phyloP scores from a whole-genome alignment of 345 rosid species.

The Lepidium aucheri region DNA sequence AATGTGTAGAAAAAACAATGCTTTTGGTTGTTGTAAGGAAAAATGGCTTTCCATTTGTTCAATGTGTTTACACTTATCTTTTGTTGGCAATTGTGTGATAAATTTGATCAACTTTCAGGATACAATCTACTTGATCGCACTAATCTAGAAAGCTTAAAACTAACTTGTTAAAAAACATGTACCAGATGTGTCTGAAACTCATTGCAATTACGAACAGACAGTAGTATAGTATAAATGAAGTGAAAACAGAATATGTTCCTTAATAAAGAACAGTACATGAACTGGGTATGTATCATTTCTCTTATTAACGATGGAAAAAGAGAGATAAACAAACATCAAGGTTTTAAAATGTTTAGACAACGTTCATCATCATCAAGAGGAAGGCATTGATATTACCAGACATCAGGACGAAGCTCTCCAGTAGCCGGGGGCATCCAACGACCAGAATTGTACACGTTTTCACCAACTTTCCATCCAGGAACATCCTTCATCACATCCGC shows the following conservation, averaged over 20 bases:
- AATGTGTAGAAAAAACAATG: neutral
- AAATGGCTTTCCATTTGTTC: slow-evolving; percentile 35
- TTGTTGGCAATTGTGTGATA: neutral
- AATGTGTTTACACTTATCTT: neutral
- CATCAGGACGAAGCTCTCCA: slow-evolving; percentile 98
- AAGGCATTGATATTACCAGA: slow-evolving; percentile 52
- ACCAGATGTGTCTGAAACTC: neutral
- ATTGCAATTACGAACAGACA: neutral
- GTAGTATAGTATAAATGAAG: neutral
- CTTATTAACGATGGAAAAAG: slow-evolving; percentile 7
- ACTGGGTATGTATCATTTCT: slow-evolving; percentile 16
- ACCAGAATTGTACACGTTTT: slow-evolving; percentile 89
- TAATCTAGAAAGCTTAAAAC: neutral
- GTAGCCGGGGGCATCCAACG: slow-evolving; percentile 98
- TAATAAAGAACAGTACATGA: neutral
- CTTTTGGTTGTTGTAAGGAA: slow-evolving; percentile 27
- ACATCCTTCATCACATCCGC: slow-evolving; percentile 99
- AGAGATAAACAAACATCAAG: neutral
- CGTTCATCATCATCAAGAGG: slow-evolving; percentile 14
- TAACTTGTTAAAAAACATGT: neutral
- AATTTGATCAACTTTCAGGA: neutral
- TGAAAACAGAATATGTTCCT: neutral
- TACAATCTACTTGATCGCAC: neutral
- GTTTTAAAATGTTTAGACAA: slow-evolving; percentile 2
- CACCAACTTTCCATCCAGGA: slow-evolving; percentile 99